These are phyloP conservation scores for Sechiopsis laciniata DNA, from an alignment of 306 rosid species.

Conservation along the genomic window DNA sequence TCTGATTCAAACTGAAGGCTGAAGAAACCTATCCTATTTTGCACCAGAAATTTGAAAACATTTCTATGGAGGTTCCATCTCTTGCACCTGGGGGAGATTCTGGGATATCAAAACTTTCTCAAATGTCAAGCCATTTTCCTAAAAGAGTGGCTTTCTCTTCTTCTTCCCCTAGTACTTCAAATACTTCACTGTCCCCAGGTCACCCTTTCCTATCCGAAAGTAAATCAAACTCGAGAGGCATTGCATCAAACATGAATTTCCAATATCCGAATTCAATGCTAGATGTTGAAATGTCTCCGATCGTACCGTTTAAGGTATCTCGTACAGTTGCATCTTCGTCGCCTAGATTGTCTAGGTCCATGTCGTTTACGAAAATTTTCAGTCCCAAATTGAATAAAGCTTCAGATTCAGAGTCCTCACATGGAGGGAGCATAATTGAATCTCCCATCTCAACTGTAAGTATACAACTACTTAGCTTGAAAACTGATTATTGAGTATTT, in stretches of 20 bases:
- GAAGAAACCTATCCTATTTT: constrained; percentile 43
- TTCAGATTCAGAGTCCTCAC: constrained; percentile 50
- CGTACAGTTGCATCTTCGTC: constrained; percentile 20
- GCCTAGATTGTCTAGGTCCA: constrained; percentile 45
- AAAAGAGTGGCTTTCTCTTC: constrained; percentile 49
- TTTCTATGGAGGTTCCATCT: constrained; percentile 36
- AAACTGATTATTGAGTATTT: neutral
- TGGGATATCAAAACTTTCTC: constrained; percentile 47
- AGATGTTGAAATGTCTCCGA: constrained; percentile 55
- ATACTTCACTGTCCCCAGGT: constrained; percentile 36
- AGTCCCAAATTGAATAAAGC: constrained; percentile 36
- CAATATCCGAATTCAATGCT: constrained; percentile 39
- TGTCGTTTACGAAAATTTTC: constrained; percentile 46
- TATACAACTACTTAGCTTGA: neutral
- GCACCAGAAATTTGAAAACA: constrained; percentile 37
- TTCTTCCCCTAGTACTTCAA: constrained; percentile 39
- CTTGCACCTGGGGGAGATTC: constrained; percentile 39
- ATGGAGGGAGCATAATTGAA: constrained; percentile 39
- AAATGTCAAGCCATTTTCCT: constrained; percentile 46
- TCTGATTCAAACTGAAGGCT: constrained; percentile 34
- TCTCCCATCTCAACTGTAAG: constrained; percentile 34
- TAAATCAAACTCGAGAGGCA: constrained; percentile 35
- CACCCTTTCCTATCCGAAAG: constrained; percentile 37
- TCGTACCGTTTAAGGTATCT: constrained; percentile 42
- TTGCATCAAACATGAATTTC: constrained; percentile 57